A percentile compares a stretch with the other conserved stretches of the same genome.
These are phyloP conservation scores for Heritiera littoralis DNA, from an alignment of 345 rosid genomes.

Conservation along the genomic window DNA sequence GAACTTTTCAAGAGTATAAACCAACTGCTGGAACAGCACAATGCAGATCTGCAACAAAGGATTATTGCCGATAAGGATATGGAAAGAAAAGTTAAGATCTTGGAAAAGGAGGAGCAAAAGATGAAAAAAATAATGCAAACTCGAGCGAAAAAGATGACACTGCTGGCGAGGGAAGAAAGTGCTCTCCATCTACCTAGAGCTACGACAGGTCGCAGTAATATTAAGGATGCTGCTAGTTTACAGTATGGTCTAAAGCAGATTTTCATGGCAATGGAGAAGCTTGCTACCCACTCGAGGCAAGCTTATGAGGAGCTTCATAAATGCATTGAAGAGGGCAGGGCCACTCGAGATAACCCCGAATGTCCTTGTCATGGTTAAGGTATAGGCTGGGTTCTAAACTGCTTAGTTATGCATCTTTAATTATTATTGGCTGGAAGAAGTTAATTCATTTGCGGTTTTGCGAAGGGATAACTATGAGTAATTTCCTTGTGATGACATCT, in stretches of 20 bases:
- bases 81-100: constrained; percentile 42
- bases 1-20: constrained; percentile 6
- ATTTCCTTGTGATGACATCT: background rate
- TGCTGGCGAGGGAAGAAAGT: constrained; percentile 12
- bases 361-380: constrained; percentile 14
- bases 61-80: constrained; percentile 37
- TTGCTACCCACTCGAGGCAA: constrained; percentile 32
- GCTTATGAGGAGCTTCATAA: constrained; percentile 36
- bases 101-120: constrained; percentile 48
- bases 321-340: constrained; percentile 25
- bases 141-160: constrained; percentile 28
- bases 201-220: constrained; percentile 14
- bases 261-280: constrained; percentile 44
- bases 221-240: constrained; percentile 20
- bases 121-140: constrained; percentile 35
- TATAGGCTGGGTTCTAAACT: background rate
- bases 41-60: constrained; percentile 35
- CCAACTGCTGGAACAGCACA: constrained; percentile 16
- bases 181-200: background rate
- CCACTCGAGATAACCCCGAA: background rate
- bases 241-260: constrained; percentile 35
- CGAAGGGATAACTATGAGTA: too few species aligned
- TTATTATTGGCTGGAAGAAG: background rate
- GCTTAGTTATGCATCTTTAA: background rate
- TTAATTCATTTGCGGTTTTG: background rate